These are phyloP conservation scores for Bacterosira constricta DNA, from an alignment of 108 stramenopile species.

Conservation along the genomic window DNA sequence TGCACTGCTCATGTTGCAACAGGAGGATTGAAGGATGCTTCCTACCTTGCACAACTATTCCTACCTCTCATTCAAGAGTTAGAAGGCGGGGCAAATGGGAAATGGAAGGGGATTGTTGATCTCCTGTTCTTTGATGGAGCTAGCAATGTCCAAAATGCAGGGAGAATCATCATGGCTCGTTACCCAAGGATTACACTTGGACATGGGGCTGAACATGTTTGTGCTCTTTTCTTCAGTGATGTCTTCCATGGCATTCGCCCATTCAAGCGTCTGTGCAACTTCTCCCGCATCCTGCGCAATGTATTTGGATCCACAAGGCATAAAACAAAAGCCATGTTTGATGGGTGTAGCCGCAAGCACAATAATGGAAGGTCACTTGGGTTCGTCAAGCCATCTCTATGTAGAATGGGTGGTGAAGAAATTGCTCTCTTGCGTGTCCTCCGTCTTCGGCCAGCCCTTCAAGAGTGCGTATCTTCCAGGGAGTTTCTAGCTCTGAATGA, in stretches of 20 bases:
- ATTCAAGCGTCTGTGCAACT: neutral
- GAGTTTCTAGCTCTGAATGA: conserved; percentile 2
- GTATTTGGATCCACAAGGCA: conserved; percentile 14
- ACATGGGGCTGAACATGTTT: conserved; percentile 5
- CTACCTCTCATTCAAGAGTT: too few relatives aligned
- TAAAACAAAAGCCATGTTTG: conserved; percentile 15
- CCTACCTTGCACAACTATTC: too few relatives aligned
- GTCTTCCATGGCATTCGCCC: neutral
- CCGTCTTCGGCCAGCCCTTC: neutral
- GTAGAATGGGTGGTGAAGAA: conserved; percentile 18
- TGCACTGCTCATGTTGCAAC: too few relatives aligned
- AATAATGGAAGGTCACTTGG: conserved; percentile 1
- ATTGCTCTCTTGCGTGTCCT: conserved; percentile 1
- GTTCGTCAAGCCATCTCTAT: conserved; percentile 18
- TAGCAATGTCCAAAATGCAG: conserved; percentile 28
- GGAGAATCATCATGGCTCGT: neutral
- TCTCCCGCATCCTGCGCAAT: neutral
- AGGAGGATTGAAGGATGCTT: too few relatives aligned
- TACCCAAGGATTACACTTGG: conserved; percentile 7
- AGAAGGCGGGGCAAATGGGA: too few relatives aligned
- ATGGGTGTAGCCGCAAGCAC: neutral
- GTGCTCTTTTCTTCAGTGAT: conserved; percentile 11
- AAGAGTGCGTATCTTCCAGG: neutral
- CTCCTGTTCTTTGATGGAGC: conserved; percentile 13
- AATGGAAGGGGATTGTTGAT: conserved; percentile 1